Evolutionary conservation across 805 yeast genomes (phyloP).

Genomic region (Pichia thaimueangensis): DNA sequence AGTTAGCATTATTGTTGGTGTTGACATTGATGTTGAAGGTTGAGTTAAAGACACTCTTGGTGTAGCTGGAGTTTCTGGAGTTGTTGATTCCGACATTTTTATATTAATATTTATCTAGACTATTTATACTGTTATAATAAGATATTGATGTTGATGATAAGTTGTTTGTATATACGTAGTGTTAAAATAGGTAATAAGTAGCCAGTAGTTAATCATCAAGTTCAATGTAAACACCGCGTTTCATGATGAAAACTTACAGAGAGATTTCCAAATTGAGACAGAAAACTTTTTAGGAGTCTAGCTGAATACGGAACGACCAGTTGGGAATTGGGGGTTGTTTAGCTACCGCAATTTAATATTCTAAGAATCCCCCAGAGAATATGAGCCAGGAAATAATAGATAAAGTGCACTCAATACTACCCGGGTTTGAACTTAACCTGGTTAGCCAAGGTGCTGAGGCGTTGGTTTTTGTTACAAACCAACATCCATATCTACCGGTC

Average conservation of each 20-base stretch:
- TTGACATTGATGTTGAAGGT: neutral
- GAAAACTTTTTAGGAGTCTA: neutral
- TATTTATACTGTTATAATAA: no score
- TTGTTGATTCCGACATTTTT: neutral
- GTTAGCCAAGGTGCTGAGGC: constrained; percentile 93
- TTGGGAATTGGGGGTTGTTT: no score
- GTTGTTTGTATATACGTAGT: no score
- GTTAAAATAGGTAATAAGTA: no score
- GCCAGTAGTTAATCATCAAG: no score
- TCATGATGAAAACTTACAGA: neutral
- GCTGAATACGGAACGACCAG: no score
- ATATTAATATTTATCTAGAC: no score
- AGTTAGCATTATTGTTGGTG: neutral
- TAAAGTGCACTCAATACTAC: constrained; percentile 37
- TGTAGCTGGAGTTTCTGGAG: neutral
- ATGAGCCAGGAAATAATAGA: constrained; percentile 50
- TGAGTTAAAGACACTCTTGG: neutral
- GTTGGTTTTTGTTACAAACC: constrained; percentile 53
- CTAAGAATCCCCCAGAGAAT: neutral
- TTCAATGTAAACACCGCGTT: neutral
- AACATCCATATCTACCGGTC: constrained; percentile 60
- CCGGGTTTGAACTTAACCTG: constrained; percentile 43
- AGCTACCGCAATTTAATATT: no score
- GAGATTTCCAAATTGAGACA: neutral
- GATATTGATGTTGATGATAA: no score